Evolutionary conservation across 768 basidiomycete genomes (phyloP), one percentile per base, ranked within the genome.

Genomic region (Mrakia frigida): DNA sequence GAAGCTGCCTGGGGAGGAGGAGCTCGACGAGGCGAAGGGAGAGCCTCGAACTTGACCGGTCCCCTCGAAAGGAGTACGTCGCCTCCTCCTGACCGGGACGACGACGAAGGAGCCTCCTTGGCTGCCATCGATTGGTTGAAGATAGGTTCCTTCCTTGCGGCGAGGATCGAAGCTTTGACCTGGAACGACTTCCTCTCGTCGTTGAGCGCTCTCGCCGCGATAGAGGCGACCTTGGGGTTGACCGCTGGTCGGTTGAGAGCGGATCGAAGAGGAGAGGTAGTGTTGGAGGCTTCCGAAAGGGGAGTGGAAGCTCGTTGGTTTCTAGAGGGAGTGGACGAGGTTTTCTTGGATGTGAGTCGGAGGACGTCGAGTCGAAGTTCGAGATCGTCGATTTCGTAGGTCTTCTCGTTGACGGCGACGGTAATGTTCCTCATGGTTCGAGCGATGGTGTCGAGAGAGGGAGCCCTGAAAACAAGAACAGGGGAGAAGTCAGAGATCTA

Each of bases 401-500:
- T 78, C 76, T 80, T 80, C 67, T 82, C 81, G 11, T 78, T 75
- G 6, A 84, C 81, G 23, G 82, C 83, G 3, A 74, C 75, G 9
- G 93, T 91, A 80, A 97, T 92, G 82, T 95, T 94, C 59, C 90
- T 88, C 80, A 92, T 91, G 0, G 92, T 91, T 43, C 92, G 88
- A 79, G 91, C 89, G 81, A 96, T 88, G 0, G 91, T 90, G 80
- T 95, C 94, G 70, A 97, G 84, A 10, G 92, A 89, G 0, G 94
- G 93, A 7, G 92, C 87, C 79, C 93, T 95, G 33, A 52, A 21
- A 18, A 41, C 79, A 73, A 39, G 68, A 69, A 63, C 23, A 3
- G n/a, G 9, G 65, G 33, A 76, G 41, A 73, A 63, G 65, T n/a
- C 37, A 65, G 37, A 14, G 3, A 39, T 3, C 1, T 16, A 4